phyloP scores from a whole-genome alignment of 495 filamentous ascomycete species.

The Alectoria sarmentosa region DNA sequence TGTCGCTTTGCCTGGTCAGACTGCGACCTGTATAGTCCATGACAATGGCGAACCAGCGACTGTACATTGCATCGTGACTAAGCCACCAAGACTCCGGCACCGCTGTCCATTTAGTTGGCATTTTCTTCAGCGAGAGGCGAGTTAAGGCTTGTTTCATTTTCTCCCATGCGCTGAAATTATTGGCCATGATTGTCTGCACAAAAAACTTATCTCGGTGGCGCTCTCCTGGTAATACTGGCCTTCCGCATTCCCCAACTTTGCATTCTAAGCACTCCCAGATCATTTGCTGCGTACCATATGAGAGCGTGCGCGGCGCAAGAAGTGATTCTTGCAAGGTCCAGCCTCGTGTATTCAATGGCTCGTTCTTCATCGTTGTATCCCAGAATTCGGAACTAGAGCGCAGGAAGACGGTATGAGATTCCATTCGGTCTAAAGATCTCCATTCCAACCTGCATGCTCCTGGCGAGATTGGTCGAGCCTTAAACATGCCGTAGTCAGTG shows the following conservation, averaged over 20 bases:
- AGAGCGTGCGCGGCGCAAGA: neutral
- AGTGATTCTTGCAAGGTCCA: neutral
- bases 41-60: neutral
- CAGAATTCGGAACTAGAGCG: neutral
- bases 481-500: neutral
- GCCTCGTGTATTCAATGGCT: neutral
- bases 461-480: neutral
- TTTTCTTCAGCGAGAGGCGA: neutral
- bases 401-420: neutral
- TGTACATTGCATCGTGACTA: neutral
- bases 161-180: neutral
- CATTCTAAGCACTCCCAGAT: neutral
- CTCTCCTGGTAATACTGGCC: neutral
- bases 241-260: neutral
- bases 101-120: neutral
- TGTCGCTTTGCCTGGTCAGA: neutral
- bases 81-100: neutral
- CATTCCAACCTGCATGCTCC: neutral
- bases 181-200: neutral
- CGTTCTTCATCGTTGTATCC: neutral
- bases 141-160: neutral
- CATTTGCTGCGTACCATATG: neutral
- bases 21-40: neutral
- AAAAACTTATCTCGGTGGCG: neutral
- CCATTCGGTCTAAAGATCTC: neutral